A percentile compares a stretch with the other conserved stretches of the same genome.
phyloP scores from a whole-genome alignment of 768 basidiomycete genomes.

The Macrocybe gigantea region DNA sequence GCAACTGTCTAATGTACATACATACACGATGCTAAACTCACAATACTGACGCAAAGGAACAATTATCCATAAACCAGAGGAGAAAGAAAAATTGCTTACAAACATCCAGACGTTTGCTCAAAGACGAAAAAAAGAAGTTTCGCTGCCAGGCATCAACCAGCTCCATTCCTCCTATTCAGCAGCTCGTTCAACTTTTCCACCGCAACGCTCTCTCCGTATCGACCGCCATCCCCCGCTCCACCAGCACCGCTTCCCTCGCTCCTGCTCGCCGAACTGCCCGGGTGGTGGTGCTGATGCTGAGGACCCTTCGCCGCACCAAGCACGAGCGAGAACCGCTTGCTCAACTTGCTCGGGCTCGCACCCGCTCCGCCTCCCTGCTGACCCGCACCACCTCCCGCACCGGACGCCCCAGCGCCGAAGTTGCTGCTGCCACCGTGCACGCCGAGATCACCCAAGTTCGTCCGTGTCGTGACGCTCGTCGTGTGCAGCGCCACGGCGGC shows the following conservation, averaged over 20 bases:
- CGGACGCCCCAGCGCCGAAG: conserved; percentile 17
- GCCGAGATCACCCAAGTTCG: conserved; percentile 15
- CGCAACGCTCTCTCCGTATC: conserved; percentile 37
- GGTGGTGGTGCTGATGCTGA: conserved; percentile 3
- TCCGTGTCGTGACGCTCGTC: conserved; percentile 61
- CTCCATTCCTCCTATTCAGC: conserved; percentile 30
- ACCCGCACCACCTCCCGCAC: conserved; percentile 8
- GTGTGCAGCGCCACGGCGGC: conserved; percentile 72
- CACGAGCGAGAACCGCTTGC: conserved; percentile 50
- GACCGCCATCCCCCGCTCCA: conserved; percentile 17
- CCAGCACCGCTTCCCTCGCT: conserved; percentile 21
- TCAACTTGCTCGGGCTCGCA: conserved; percentile 24
- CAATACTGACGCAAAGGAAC: too few species aligned
- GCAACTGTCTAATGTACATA: too few species aligned
- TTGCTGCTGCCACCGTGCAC: conserved; percentile 6
- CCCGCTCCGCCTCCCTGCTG: conserved; percentile 12
- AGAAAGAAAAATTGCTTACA: too few species aligned
- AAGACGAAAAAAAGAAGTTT: background rate
- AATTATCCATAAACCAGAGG: too few species aligned
- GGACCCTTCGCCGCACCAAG: conserved; percentile 28
- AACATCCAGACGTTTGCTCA: too few species aligned
- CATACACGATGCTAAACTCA: too few species aligned
- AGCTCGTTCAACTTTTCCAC: conserved; percentile 51
- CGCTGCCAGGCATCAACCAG: conserved; percentile 1
- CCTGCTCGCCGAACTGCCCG: background rate